These are phyloP conservation scores for Brettanomyces anomalus DNA, from an alignment of 805 yeast species.

Conservation along the genomic window DNA sequence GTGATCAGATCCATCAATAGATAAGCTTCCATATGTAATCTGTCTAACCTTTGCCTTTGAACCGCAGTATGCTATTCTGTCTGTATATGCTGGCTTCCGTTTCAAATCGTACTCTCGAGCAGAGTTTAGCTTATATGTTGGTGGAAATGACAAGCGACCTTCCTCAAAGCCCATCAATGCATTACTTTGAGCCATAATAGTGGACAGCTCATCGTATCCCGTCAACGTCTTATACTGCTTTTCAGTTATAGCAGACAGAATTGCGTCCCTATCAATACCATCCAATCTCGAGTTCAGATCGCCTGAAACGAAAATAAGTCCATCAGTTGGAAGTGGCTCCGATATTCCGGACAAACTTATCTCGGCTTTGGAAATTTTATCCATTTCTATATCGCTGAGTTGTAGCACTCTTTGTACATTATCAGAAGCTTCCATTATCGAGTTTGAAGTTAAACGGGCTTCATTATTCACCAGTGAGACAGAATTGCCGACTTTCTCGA, in stretches of 20 bases:
- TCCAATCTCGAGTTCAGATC: conserved; percentile 45
- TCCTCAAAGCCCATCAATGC: conserved; percentile 40
- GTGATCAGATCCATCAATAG: conserved; percentile 39
- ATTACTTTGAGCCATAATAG: conserved; percentile 24
- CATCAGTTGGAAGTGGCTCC: conserved; percentile 8
- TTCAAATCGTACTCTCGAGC: conserved; percentile 17
- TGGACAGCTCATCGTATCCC: conserved; percentile 34
- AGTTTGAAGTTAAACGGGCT: neutral
- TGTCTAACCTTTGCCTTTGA: conserved; percentile 11
- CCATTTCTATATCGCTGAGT: conserved; percentile 11
- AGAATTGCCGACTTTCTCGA: conserved; percentile 9
- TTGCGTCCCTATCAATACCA: conserved; percentile 13
- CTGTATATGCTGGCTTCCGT: conserved; percentile 52
- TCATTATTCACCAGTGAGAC: conserved; percentile 8
- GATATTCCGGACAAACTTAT: conserved; percentile 2
- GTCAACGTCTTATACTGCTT: conserved; percentile 28
- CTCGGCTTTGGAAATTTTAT: conserved; percentile 3
- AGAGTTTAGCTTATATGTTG: conserved; percentile 41
- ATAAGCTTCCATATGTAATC: conserved; percentile 14
- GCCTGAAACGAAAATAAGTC: conserved; percentile 35
- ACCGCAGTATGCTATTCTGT: conserved; percentile 35
- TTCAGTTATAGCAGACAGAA: conserved; percentile 11
- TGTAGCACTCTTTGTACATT: conserved; percentile 3
- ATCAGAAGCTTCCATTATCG: neutral
- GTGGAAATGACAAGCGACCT: conserved; percentile 37